Base-by-base conservation (phyloP, 306 rosid species). In the Fragaria vesca region DNA sequence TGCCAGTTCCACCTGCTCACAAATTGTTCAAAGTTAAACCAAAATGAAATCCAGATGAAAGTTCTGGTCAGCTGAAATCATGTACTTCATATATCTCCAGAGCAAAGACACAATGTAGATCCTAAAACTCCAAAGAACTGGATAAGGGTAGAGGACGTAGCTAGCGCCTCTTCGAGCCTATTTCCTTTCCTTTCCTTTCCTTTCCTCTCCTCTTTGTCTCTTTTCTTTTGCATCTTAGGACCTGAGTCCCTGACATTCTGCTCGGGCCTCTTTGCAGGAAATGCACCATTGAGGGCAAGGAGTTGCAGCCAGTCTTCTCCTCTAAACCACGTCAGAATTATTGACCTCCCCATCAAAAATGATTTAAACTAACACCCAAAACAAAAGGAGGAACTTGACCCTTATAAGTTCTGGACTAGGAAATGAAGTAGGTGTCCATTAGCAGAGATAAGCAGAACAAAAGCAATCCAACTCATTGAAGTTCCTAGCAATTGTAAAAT, bases 111-210 rank as follows among this genome's bases (percentile, higher is more conserved):
- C 12, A 21, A 3, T 16, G 66, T 21, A 34, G 15, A 36, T 30
- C 47, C 48, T 1, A 32, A 60, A 34, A n/a, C 65, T 24, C 20
- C 17, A 3, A 67, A 38, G 38, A 69, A 21, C 9, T 2, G 30
- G 12, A 21, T 4, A 32, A 40, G 30, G 43, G 47, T 43, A 7
- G 36, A 26, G 32, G 2, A 30, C 30, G 47, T 75, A 40, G 48
- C 78, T 52, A 70, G 61, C 71, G 50, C 78, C 60, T 81, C 76
- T 82, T 88, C 74, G 81, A 85, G 74, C 34, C 80, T 30, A 36
- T 84, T 70, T 79, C 87, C 58, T 76, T 87, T 81, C 94, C 94
- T 79, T 90, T 94, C 85, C n/a, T n/a, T n/a, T n/a, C n/a, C n/a
- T n/a, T n/a, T n/a, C n/a, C n/a, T n/a, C n/a, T n/a, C n/a, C 54